Percentiles rank a stretch among this genome's conserved stretches.
Evolutionary conservation across 208 protist genomes (phyloP).

Genomic region (Leishmania tarentolae): DNA sequence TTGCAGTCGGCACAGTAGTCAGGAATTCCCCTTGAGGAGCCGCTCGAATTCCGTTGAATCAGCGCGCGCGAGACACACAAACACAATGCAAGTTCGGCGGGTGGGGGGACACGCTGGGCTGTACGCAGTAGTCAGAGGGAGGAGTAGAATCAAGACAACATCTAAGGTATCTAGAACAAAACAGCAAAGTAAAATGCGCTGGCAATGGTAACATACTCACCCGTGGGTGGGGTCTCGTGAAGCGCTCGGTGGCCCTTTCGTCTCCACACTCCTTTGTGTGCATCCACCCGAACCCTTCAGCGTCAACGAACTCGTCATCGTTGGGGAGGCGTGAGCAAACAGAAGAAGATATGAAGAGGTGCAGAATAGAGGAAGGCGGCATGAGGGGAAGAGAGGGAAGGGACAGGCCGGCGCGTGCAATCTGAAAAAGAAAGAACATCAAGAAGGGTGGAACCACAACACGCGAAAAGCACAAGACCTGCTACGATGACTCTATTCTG

Average conservation of each 20-base stretch:
- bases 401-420: not conserved
- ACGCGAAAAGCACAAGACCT: not conserved
- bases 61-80: not conserved
- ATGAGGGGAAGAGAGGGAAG: not conserved
- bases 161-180: conserved; percentile 2
- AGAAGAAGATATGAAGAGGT: not conserved
- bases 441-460: not conserved
- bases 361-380: not conserved
- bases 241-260: not conserved
- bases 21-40: not conserved
- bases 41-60: not conserved
- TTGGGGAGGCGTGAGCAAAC: not conserved
- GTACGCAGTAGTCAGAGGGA: not conserved
- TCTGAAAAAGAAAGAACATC: not conserved
- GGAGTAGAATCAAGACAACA: not conserved
- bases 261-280: not conserved
- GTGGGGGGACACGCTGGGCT: not conserved
- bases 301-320: not conserved
- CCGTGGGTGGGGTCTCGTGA: not conserved
- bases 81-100: not conserved
- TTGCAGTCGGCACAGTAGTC: not conserved
- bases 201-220: not conserved
- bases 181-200: not conserved
- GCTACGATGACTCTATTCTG: not conserved
- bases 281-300: not conserved